Evolutionary conservation across 306 rosid genomes (phyloP), one percentile per base, ranked within the genome.

Genomic region (Hippophae rhamnoides): DNA sequence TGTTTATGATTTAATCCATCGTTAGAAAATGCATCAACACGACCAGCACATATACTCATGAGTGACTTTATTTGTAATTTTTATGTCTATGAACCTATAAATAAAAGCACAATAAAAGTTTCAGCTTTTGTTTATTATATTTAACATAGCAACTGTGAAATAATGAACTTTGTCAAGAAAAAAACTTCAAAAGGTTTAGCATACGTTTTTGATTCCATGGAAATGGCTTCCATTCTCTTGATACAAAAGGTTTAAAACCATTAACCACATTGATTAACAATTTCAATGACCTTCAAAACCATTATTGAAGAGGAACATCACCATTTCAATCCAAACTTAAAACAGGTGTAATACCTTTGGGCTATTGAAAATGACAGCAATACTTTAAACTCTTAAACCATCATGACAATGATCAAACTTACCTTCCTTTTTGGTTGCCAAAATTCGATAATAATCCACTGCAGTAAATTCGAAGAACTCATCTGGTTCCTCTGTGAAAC

Each of bases 401-500:
- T 31, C 2, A 57, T 25, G 42, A 64, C 58, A 10, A 38, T 49
- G 31, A 62, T 48, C 54, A 41, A 54, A 51, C 55, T 79, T 80
- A 86, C 97, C 97, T 61, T 84, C 86, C 65, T 83, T 89, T 71
- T 79, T 83, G 41, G 86, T 52, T 25, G 82, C 78, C 67, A 77
- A 66, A n/a, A 83, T 43, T 57, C 80, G 82, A 66, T 65, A 72
- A 71, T 89, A 89, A 70, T 89, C 97, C 70, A 78, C 89, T 0
- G 95, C 69, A 3, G 95, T 81, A 56, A 89, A 89, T 74, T 89
- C 97, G 47, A 75, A 89, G 72, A 83, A 80, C 25, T 78, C 92
- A 31, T 79, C 89, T 5, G 78, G 12, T 76, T 75, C 92, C 62
- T 78, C 97, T 77, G 76, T 81, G 55, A 53, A 65, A 27, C 51